phyloP scores from a whole-genome alignment of 1,284 basidiomycete genomes.

The Porogramme epimiltina region DNA sequence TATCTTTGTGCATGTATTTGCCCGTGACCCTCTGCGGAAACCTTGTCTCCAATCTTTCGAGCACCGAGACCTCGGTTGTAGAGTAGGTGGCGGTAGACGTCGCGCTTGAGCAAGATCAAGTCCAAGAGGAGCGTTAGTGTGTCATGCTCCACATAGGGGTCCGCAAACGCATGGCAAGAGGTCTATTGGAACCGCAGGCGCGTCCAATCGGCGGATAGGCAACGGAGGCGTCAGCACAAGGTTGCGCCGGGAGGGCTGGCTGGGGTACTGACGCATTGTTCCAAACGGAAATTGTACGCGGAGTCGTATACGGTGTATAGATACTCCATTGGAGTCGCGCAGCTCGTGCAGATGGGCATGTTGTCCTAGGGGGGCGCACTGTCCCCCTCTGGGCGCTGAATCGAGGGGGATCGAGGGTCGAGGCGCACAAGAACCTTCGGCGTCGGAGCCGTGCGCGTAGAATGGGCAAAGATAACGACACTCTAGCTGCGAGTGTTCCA shows the following conservation, averaged over 20 bases:
- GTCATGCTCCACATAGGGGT: constrained; percentile 91
- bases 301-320: constrained; percentile 87
- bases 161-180: constrained; percentile 72
- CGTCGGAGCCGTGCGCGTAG: too few relatives aligned
- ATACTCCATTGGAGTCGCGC: constrained; percentile 65
- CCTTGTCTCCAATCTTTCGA: constrained; percentile 37
- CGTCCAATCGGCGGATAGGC: neutral
- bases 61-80: constrained; percentile 82
- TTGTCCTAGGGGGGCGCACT: neutral
- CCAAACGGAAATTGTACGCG: constrained; percentile 80
- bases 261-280: constrained; percentile 70
- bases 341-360: constrained; percentile 87
- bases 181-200: constrained; percentile 22
- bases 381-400: too few relatives aligned
- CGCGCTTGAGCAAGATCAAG: constrained; percentile 84
- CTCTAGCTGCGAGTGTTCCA: too few relatives aligned
- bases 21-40: constrained; percentile 1
- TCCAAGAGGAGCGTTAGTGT: constrained; percentile 78
- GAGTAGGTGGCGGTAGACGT: constrained; percentile 87
- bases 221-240: constrained; percentile 1
- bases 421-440: too few relatives aligned
- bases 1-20: neutral
- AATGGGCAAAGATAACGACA: too few relatives aligned
- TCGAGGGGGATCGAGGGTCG: too few relatives aligned
- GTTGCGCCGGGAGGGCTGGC: constrained; percentile 9